Percentiles rank a stretch among this genome's conserved stretches.
phyloP scores from a whole-genome alignment of 2,329 filamentous ascomycete genomes.

The Parafenestella ontariensis region DNA sequence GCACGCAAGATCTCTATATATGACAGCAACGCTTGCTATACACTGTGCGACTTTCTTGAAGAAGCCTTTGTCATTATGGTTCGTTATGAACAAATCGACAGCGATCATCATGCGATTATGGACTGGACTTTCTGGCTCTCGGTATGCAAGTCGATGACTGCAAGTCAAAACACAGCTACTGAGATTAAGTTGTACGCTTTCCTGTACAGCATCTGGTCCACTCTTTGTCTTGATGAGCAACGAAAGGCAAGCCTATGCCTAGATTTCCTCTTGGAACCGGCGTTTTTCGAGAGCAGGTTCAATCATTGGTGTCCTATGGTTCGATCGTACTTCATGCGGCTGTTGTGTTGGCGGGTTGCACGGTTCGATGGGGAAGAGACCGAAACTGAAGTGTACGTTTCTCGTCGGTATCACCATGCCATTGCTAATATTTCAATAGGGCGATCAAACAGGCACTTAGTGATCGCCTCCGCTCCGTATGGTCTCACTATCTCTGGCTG shows the following conservation, averaged over 20 bases:
- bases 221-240: conserved; percentile 68
- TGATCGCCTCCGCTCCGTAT: conserved; percentile 72
- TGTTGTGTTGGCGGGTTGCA: conserved; percentile 88
- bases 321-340: conserved; percentile 87
- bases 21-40: conserved; percentile 83
- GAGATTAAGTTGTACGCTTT: conserved; percentile 86
- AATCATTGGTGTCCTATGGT: conserved; percentile 98
- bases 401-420: background rate
- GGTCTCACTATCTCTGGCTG: conserved; percentile 81
- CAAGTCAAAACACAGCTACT: conserved; percentile 86
- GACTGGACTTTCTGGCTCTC: conserved; percentile 88
- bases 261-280: conserved; percentile 76
- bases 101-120: conserved; percentile 58
- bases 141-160: conserved; percentile 78
- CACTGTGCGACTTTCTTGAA: conserved; percentile 89
- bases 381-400: conserved; percentile 70
- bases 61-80: conserved; percentile 75
- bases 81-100: conserved; percentile 62
- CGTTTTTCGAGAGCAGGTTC: conserved; percentile 81
- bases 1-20: conserved; percentile 79
- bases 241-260: conserved; percentile 75
- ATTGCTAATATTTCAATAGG: conserved; percentile 52
- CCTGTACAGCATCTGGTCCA: conserved; percentile 80
- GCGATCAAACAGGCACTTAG: conserved; percentile 73
- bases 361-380: conserved; percentile 73